Conservation (phyloP, 176 grass and related monocot species). For the Aegilops umbellulata region DNA sequence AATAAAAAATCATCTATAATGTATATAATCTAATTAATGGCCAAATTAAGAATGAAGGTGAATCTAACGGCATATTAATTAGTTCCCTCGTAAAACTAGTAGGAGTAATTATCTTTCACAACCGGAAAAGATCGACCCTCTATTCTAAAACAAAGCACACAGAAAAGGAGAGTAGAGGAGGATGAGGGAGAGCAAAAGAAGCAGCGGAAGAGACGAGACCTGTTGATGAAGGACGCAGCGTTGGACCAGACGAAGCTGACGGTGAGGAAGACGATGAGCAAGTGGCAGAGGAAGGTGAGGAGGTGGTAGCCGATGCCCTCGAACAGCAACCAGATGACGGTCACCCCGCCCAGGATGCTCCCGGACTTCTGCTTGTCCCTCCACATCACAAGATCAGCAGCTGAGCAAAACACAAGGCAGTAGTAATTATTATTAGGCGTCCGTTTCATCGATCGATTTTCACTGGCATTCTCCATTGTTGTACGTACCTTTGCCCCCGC, state of each 20-base stretch:
- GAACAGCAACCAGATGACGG: constrained; percentile 86
- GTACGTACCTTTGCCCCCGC: constrained; percentile 62
- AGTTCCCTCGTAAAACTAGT: neutral
- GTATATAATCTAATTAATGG: neutral
- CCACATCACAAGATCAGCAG: constrained; percentile 86
- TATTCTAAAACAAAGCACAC: neutral
- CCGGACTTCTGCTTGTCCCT: constrained; percentile 78
- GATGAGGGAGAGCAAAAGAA: neutral
- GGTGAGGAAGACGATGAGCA: constrained; percentile 62
- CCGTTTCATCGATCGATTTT: neutral
- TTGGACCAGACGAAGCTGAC: constrained; percentile 70
- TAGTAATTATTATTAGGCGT: neutral
- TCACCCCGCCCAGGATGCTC: constrained; percentile 67
- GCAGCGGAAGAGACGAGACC: constrained; percentile 20
- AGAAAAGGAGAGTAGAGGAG: neutral
- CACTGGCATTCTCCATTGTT: neutral
- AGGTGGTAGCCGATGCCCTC: constrained; percentile 91
- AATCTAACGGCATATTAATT: neutral
- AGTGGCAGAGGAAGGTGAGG: constrained; percentile 74
- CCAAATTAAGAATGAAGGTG: neutral
- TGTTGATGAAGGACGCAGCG: constrained; percentile 62
- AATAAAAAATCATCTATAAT: neutral
- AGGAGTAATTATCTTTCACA: too few species aligned
- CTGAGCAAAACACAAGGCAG: constrained; percentile 32
- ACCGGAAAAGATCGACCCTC: too few species aligned